Percentiles rank a stretch among this genome's conserved stretches.
Conservation (phyloP, 2,329 filamentous ascomycete species). For the Alternaria conjuncta region DNA sequence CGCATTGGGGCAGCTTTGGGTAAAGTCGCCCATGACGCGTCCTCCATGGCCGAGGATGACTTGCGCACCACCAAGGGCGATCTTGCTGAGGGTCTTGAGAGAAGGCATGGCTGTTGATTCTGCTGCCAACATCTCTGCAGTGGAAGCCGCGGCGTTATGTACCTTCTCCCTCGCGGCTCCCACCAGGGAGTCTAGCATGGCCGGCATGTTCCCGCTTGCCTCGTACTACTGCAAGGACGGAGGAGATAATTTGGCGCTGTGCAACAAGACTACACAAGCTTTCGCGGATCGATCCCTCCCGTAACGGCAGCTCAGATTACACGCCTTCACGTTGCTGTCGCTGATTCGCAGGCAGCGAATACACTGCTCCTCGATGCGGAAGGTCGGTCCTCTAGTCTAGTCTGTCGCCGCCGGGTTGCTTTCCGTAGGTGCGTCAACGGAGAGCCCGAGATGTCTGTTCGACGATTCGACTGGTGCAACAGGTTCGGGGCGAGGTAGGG, state of each 20-base stretch:
- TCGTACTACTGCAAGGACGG: conserved; percentile 9
- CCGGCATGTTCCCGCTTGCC: conserved; percentile 23
- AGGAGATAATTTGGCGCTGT: conserved; percentile 3
- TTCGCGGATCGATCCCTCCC: conserved; percentile 35
- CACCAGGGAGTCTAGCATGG: conserved; percentile 31
- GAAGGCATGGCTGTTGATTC: conserved; percentile 43
- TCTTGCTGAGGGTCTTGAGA: conserved; percentile 44
- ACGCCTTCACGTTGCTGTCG: conserved; percentile 23
- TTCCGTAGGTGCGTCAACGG: conserved; percentile 1
- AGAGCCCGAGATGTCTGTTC: conserved; percentile 3
- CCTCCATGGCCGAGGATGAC: conserved; percentile 37
- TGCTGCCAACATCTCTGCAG: conserved; percentile 20
- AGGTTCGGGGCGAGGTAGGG: neutral
- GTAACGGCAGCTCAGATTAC: conserved; percentile 27
- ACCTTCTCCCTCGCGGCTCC: conserved; percentile 25
- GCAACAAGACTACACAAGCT: conserved; percentile 32
- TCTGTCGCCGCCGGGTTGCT: conserved; percentile 7
- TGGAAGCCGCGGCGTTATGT: conserved; percentile 34
- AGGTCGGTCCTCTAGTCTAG: conserved; percentile 22
- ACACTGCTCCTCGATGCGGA: conserved; percentile 24
- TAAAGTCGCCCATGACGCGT: conserved; percentile 33
- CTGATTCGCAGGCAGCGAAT: conserved; percentile 27
- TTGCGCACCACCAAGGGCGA: conserved; percentile 45
- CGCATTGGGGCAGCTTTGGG: conserved; percentile 43
- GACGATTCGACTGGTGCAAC: conserved; percentile 15